Evolutionary conservation across 2,329 filamentous ascomycete species (phyloP).

Genomic region (Sporothrix dimorphospora): DNA sequence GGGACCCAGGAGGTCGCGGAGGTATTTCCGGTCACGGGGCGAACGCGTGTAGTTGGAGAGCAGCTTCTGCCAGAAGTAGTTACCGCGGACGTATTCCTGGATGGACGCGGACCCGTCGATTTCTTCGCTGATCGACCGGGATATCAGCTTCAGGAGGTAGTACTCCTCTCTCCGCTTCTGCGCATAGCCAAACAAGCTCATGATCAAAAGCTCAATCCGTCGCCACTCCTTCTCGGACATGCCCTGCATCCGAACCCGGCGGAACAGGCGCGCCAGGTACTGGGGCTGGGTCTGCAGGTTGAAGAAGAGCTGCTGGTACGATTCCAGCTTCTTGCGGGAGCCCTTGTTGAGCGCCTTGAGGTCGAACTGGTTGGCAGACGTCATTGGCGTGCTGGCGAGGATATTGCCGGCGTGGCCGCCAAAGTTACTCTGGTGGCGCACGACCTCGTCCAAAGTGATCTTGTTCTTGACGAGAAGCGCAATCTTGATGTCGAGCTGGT

Average conservation of each 20-base stretch:
- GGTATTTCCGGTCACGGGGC: constrained; percentile 87
- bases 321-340: constrained; percentile 91
- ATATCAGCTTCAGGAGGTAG: constrained; percentile 87
- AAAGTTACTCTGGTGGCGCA: constrained; percentile 95
- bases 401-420: constrained; percentile 80
- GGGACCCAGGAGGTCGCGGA: constrained; percentile 82
- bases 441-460: constrained; percentile 96
- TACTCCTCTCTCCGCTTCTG: constrained; percentile 97
- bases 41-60: constrained; percentile 87
- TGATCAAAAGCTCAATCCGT: constrained; percentile 87
- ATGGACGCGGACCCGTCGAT: constrained; percentile 72
- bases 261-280: constrained; percentile 88
- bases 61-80: constrained; percentile 90
- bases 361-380: constrained; percentile 90
- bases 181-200: constrained; percentile 95
- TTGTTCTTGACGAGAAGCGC: constrained; percentile 98
- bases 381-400: constrained; percentile 84
- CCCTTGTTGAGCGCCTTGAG: constrained; percentile 97
- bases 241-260: constrained; percentile 77
- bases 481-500: constrained; percentile 98
- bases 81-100: constrained; percentile 85
- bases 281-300: constrained; percentile 94
- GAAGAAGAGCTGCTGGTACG: constrained; percentile 98
- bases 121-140: constrained; percentile 82
- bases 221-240: constrained; percentile 91